Evolutionary conservation across 2,329 filamentous ascomycete genomes (phyloP), one percentile per base, ranked within the genome.

Genomic region (Teratosphaeria epicoccoides): DNA sequence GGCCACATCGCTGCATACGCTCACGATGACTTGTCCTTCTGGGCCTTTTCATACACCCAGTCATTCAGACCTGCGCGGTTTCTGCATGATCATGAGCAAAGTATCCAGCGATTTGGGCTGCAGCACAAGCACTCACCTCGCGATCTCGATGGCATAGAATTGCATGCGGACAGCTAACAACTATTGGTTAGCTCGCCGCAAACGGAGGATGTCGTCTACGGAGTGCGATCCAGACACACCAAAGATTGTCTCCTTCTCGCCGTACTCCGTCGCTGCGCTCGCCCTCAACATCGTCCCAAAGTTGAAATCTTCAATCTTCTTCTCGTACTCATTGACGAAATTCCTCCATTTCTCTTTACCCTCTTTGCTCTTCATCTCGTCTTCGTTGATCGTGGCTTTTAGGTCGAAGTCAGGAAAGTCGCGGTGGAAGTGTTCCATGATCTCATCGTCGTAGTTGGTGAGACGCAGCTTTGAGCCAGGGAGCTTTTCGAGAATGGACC

Each of bases 321-420:
- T 90, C 74, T 97, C 89, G 70, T 96, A 98, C 56, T 78, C 76
- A 78, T 86, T 90, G 80, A 96, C 86, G 74, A 96, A 98, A 59
- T 85, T 87, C 64, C 93, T 83, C 93, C 93, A 98, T 68, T 80
- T 80, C 72, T 94, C 88, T 77, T 98, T 98, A 68, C 91, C 91
- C 12, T 76, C 72, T 75, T 95, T 94, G 79, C 88, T 96, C 83
- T 98, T 98, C 91, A 98, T 96, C 62, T 87, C 78, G 61, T 95
- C 85, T 74, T 98, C 93, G 67, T 95, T 72, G 58, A 98, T 84
- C 10, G 85, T 86, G 43, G 74, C 82, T 17, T 83, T 79, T 1
- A 89, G 82, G 70, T 98, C 87, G 66, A 95, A 94, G 25, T 97
- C 93, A 59, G 93, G 93, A 65, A 98, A 97, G 48, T 88, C 87